Percentiles rank a stretch among this genome's conserved stretches.
Conservation (phyloP, 495 filamentous ascomycete species). For the Podospora pseudopauciseta region DNA sequence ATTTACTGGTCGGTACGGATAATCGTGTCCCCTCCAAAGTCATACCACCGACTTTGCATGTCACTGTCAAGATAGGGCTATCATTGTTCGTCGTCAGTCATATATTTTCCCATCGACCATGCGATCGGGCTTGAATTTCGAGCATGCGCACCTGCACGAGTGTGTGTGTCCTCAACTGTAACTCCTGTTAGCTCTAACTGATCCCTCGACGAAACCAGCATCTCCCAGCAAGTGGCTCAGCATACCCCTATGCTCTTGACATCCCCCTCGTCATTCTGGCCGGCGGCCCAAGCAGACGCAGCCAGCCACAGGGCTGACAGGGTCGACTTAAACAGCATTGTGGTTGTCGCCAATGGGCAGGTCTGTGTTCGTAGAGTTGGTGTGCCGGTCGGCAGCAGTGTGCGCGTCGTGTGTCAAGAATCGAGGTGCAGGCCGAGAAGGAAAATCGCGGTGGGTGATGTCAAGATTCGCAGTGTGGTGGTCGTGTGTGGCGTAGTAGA, state of each 20-base stretch:
- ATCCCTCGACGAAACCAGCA: constrained; percentile 4
- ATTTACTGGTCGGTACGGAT: constrained; percentile 85
- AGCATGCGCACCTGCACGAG: constrained; percentile 51
- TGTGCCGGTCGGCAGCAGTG: not conserved
- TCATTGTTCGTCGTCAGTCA: constrained; percentile 5
- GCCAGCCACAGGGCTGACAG: constrained; percentile 55
- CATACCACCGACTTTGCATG: constrained; percentile 98
- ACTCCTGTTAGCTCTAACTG: constrained; percentile 15
- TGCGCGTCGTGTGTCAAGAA: not conserved
- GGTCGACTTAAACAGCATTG: constrained; percentile 48
- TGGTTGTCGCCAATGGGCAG: not conserved
- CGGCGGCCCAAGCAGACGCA: constrained; percentile 45
- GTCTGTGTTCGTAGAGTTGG: constrained; percentile 8
- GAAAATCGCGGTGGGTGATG: not conserved
- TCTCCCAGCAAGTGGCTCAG: not conserved
- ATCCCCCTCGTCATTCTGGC: constrained; percentile 41
- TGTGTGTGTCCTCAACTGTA: constrained; percentile 72
- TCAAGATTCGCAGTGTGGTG: not conserved
- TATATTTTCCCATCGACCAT: not conserved
- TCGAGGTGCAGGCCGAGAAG: not conserved
- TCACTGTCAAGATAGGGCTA: constrained; percentile 97
- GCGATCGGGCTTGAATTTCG: constrained; percentile 15
- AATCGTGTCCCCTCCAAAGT: constrained; percentile 96
- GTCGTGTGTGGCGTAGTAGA: not conserved
- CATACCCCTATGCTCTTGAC: constrained; percentile 56